These are phyloP conservation scores for Hypomontagnella monticulosa DNA, from an alignment of 495 filamentous ascomycete genomes.

Conservation along the genomic window DNA sequence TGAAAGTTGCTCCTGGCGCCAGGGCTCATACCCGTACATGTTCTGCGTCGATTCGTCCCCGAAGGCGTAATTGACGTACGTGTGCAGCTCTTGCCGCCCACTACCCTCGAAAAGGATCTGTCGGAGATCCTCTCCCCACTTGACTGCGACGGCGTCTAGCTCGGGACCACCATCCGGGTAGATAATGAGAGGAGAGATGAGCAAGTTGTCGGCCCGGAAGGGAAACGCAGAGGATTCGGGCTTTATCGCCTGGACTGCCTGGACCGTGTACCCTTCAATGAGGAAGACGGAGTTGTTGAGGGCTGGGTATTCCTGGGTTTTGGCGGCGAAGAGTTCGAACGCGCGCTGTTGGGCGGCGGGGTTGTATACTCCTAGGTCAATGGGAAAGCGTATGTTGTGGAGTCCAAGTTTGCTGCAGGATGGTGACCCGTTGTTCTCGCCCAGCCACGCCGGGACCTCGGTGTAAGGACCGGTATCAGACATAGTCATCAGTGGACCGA, in stretches of 20 bases:
- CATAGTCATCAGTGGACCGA: slow-evolving; percentile 50
- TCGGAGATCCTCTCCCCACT: slow-evolving; percentile 54
- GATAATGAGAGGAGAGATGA: slow-evolving; percentile 55
- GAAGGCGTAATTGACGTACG: slow-evolving; percentile 70
- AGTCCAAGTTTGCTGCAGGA: no score
- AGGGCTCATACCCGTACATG: slow-evolving; percentile 62
- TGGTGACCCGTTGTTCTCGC: no score
- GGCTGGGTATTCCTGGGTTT: no score
- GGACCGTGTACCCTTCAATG: no score
- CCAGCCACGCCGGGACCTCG: no score
- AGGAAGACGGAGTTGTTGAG: no score
- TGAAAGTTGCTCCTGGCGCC: slow-evolving; percentile 55
- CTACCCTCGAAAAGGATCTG: slow-evolving; percentile 53
- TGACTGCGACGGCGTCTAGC: slow-evolving; percentile 44
- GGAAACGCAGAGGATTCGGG: no score
- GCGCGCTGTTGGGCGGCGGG: no score
- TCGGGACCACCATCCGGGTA: slow-evolving; percentile 50
- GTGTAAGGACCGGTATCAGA: slow-evolving; percentile 48
- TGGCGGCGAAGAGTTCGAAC: no score
- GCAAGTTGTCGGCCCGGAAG: slow-evolving; percentile 56
- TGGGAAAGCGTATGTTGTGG: no score
- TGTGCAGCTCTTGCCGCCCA: slow-evolving; percentile 49
- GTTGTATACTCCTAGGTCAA: no score
- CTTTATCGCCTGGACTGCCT: no score
- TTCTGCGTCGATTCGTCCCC: slow-evolving; percentile 59